Percentiles rank a stretch among this genome's conserved stretches.
phyloP scores from a whole-genome alignment of 2,329 filamentous ascomycete genomes.

The Alternaria infectoria region DNA sequence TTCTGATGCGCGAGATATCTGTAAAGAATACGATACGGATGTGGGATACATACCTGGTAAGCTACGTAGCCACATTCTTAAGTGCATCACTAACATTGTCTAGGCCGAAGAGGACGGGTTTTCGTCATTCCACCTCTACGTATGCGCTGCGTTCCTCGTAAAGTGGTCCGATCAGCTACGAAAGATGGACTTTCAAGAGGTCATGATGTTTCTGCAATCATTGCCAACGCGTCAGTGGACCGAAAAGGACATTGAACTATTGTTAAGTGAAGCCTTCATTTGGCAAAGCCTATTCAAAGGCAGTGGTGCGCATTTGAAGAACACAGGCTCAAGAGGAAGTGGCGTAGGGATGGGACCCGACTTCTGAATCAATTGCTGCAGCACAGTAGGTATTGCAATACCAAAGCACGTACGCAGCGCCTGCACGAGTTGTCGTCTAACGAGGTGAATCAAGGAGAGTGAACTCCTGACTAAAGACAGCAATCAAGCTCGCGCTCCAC shows the following conservation, averaged over 20 bases:
- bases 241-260: constrained; percentile 95
- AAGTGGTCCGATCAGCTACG: constrained; percentile 97
- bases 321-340: constrained; percentile 41
- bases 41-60: constrained; percentile 99
- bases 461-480: background rate
- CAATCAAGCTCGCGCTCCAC: background rate
- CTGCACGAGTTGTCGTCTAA: background rate
- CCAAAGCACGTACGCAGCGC: background rate
- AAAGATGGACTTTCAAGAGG: constrained; percentile 97
- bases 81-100: constrained; percentile 15
- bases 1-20: constrained; percentile 96
- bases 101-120: constrained; percentile 98
- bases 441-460: background rate
- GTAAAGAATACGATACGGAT: constrained; percentile 96
- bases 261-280: constrained; percentile 96
- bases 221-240: constrained; percentile 94
- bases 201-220: constrained; percentile 99
- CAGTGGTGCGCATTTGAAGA: constrained; percentile 81
- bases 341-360: constrained; percentile 50
- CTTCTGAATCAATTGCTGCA: constrained; percentile 26
- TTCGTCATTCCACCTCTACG: constrained; percentile 97
- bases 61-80: constrained; percentile 35
- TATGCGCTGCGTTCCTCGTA: constrained; percentile 95
- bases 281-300: constrained; percentile 98
- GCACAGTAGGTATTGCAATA: constrained; percentile 10